Base-by-base conservation (phyloP, 176 grass and related monocot genomes). In the Paspalum vaginatum region DNA sequence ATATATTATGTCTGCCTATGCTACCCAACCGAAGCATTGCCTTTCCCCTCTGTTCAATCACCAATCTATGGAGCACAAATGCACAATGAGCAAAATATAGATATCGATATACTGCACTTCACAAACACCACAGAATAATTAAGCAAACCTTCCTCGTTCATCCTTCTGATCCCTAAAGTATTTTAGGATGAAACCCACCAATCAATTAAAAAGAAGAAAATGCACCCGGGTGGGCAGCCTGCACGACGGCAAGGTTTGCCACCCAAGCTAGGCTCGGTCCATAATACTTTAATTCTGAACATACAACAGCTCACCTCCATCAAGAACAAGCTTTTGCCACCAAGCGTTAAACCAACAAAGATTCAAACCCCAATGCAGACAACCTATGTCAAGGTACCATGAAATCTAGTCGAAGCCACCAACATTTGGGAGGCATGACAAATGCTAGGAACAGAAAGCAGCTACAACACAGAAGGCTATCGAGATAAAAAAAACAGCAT, bases 281-380 rank as follows among this genome's bases (percentile, higher is more conserved):
- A 76, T 10, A 72, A 27, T 49, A 82, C 24, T 53, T 41, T 62
- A 53, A 70, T 71, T 26, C n/a, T 49, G 0, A 55, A 25, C 65
- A 77, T 76, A 70, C 6, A 58, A 57, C 47, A 70, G 4, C 38
- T 55, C 70, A 45, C 63, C 4, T 55, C 11, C 47, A 46, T 15
- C 72, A 62, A 55, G 64, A 38, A 52, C 73, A 56, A 40, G 7
- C 12, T 24, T 47, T 47, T n/a, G 22, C 42, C 46, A 78, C 8
- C 20, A 15, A 22, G 37, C 54, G 16, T 12, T 77, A 55, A 53
- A 53, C 37, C 60, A 64, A 61, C 43, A 4, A 87, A 51, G 37
- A 42, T 38, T 11, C n/a, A 18, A 56, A 20, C 22, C 24, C 41
- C 5, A 47, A 11, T 18, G 41, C 11, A 38, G 14, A 21, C 20